These are phyloP conservation scores for Geranomyces michiganensis DNA, from an alignment of 192 early-diverging fungal species.

Conservation along the genomic window DNA sequence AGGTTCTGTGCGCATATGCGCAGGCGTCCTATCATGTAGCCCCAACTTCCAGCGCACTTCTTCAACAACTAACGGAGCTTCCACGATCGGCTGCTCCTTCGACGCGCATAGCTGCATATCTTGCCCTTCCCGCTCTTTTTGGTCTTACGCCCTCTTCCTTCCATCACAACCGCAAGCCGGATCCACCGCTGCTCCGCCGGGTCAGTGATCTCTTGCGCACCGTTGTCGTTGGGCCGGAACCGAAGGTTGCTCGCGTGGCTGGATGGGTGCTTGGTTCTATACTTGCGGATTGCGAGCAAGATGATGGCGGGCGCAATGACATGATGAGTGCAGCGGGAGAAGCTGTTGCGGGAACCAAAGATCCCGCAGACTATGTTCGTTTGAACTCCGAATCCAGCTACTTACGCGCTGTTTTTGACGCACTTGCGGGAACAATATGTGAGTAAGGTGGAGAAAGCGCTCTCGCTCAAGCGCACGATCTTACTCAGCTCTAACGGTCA, in stretches of 20 bases:
- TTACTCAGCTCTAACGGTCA: no score
- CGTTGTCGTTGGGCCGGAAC: slow-evolving; percentile 3
- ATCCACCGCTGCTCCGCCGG: not conserved
- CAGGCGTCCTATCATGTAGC: not conserved
- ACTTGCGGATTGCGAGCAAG: not conserved
- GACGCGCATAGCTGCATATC: slow-evolving; percentile 6
- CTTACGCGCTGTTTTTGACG: slow-evolving; percentile 25
- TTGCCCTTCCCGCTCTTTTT: slow-evolving; percentile 13
- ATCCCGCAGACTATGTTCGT: slow-evolving; percentile 21
- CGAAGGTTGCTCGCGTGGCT: slow-evolving; percentile 22
- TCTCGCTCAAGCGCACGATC: not conserved
- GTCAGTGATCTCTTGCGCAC: slow-evolving; percentile 5
- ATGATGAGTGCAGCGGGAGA: slow-evolving; percentile 18
- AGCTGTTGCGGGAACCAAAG: slow-evolving; percentile 5
- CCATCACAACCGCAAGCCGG: not conserved
- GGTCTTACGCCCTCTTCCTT: not conserved
- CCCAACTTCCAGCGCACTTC: no score
- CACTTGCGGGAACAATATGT: slow-evolving; percentile 2
- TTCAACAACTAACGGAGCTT: not conserved
- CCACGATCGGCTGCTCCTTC: not conserved
- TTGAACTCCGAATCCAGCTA: slow-evolving; percentile 27
- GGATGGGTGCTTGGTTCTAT: slow-evolving; percentile 25
- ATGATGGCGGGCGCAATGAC: not conserved
- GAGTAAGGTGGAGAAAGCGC: not conserved
- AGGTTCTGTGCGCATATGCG: slow-evolving; percentile 14